phyloP scores from a whole-genome alignment of 768 basidiomycete genomes.

The Mycena indigotica region DNA sequence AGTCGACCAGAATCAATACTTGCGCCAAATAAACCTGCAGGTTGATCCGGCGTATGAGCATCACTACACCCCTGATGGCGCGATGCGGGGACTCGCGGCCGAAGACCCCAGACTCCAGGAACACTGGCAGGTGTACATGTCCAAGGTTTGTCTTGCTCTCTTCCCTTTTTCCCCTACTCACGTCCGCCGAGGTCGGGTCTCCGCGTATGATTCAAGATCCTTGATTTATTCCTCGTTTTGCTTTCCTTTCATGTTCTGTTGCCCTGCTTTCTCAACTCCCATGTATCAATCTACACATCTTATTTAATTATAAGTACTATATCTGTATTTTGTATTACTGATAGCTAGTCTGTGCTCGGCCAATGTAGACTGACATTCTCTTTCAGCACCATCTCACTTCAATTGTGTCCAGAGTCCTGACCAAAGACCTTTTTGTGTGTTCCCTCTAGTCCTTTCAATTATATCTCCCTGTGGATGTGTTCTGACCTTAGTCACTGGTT shows the following conservation, averaged over 20 bases:
- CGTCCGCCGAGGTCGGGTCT: conserved; percentile 39
- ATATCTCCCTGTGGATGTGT: too few species aligned
- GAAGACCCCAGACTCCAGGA: conserved; percentile 63
- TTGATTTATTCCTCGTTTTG: conserved; percentile 27
- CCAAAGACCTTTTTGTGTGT: too few species aligned
- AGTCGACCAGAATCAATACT: conserved; percentile 24
- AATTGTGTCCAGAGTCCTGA: too few species aligned
- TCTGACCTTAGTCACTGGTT: too few species aligned
- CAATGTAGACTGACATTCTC: not conserved
- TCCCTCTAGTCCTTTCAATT: too few species aligned
- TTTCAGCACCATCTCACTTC: too few species aligned
- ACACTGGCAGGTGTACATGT: conserved; percentile 72
- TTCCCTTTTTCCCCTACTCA: conserved; percentile 1
- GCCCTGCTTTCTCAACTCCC: conserved; percentile 11
- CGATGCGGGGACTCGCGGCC: conserved; percentile 48
- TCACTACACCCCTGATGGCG: conserved; percentile 51
- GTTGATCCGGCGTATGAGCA: conserved; percentile 27
- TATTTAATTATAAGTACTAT: not conserved
- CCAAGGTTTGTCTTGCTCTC: conserved; percentile 41
- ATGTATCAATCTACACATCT: conserved; percentile 1
- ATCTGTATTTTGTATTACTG: conserved; percentile 1
- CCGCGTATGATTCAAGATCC: conserved; percentile 45
- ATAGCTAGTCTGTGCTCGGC: not conserved
- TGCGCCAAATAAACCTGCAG: conserved; percentile 23
- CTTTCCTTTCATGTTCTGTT: conserved; percentile 4